phyloP scores from a whole-genome alignment of 2,329 filamentous ascomycete genomes.

The Colletotrichum lentis region DNA sequence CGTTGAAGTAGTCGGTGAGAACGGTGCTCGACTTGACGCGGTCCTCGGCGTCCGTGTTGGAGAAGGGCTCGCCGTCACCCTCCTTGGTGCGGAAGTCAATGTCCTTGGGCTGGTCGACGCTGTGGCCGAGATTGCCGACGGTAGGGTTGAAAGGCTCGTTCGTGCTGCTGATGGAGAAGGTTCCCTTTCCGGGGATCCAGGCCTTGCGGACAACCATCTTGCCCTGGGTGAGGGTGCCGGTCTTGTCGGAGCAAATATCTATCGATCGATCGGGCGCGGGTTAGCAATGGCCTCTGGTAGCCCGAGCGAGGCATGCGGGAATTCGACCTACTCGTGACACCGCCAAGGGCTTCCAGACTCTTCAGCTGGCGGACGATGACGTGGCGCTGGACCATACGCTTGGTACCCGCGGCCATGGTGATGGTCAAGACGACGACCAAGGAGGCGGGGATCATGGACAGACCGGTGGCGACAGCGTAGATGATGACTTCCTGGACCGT shows the following conservation, averaged over 20 bases:
- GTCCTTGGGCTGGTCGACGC: slow-evolving; percentile 48
- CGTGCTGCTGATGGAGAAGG: slow-evolving; percentile 57
- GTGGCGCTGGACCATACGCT: slow-evolving; percentile 61
- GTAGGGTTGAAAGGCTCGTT: slow-evolving; percentile 67
- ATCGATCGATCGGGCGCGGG: background rate
- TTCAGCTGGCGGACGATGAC: slow-evolving; percentile 63
- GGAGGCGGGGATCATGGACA: slow-evolving; percentile 61
- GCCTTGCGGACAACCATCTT: slow-evolving; percentile 64
- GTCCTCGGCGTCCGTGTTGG: slow-evolving; percentile 42
- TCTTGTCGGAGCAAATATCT: slow-evolving; percentile 66
- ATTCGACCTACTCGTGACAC: slow-evolving; percentile 50
- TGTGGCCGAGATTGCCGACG: slow-evolving; percentile 56
- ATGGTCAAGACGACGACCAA: slow-evolving; percentile 64
- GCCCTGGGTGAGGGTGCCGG: slow-evolving; percentile 62
- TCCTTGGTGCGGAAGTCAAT: slow-evolving; percentile 44
- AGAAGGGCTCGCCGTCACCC: slow-evolving; percentile 42
- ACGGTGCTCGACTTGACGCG: slow-evolving; percentile 49
- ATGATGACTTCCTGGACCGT: slow-evolving; percentile 52
- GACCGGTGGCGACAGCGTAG: slow-evolving; percentile 56
- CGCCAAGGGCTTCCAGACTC: slow-evolving; percentile 62
- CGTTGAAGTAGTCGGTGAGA: slow-evolving; percentile 66
- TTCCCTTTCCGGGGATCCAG: slow-evolving; percentile 59
- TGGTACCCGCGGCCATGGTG: slow-evolving; percentile 65
- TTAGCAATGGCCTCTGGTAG: background rate
- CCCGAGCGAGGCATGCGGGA: too few species aligned